Percentiles rank a stretch among this genome's conserved stretches.
Evolutionary conservation across 495 filamentous ascomycete species (phyloP).

Genomic region (Filosporella fistucella): DNA sequence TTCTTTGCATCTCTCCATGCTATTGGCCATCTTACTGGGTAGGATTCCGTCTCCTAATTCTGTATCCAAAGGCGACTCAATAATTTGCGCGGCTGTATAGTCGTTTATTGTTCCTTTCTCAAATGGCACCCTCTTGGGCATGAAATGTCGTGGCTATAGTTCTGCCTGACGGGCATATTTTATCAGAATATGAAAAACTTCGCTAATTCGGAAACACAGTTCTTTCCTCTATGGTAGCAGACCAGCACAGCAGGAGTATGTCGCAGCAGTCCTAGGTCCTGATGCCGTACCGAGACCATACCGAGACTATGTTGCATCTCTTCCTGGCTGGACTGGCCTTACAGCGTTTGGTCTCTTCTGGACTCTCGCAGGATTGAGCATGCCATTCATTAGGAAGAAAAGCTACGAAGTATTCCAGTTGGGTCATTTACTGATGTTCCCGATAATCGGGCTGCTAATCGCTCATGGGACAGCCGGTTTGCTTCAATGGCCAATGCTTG

Average conservation of each 20-base stretch:
- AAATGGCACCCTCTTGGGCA: no score
- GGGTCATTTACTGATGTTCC: constrained; percentile 35
- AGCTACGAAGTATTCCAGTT: constrained; percentile 35
- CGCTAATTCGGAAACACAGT: no score
- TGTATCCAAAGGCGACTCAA: background rate
- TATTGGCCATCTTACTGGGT: constrained; percentile 31
- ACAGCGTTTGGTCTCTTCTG: constrained; percentile 29
- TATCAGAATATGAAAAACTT: no score
- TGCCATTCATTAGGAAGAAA: constrained; percentile 27
- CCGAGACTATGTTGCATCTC: constrained; percentile 18
- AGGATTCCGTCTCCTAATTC: background rate
- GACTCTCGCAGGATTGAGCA: constrained; percentile 25
- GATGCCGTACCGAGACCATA: constrained; percentile 20
- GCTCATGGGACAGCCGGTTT: constrained; percentile 30
- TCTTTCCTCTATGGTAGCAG: constrained; percentile 29
- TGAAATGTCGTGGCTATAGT: no score
- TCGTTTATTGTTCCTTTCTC: no score
- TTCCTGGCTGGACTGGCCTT: constrained; percentile 31
- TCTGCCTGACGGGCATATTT: no score
- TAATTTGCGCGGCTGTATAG: no score
- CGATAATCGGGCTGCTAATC: constrained; percentile 30
- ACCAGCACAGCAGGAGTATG: constrained; percentile 18
- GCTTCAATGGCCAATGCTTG: constrained; percentile 33
- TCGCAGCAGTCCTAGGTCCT: constrained; percentile 22
- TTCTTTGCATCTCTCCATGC: constrained; percentile 33